Conservation (phyloP, 441 rosid genomes). For the Raphanus hybrid region DNA sequence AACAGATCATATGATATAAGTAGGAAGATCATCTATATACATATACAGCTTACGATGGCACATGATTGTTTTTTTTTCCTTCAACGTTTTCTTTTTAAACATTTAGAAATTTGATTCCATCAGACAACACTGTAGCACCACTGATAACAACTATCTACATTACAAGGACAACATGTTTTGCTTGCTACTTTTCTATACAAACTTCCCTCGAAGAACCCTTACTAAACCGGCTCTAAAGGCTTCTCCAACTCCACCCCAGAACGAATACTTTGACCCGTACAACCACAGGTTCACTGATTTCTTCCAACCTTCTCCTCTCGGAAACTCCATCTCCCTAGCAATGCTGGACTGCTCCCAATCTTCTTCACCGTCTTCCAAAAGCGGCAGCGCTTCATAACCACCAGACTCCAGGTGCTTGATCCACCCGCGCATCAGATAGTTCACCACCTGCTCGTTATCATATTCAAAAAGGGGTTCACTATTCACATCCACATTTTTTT, state of each 20-base stretch:
- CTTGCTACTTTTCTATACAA: conserved; percentile 20
- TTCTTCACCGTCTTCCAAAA: too few species aligned
- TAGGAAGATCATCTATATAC: background rate
- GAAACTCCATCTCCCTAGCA: conserved; percentile 63
- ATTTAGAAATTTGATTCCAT: too few species aligned
- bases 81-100: too few species aligned
- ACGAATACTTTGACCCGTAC: conserved; percentile 53
- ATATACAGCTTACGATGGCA: background rate
- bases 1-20: background rate
- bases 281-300: conserved; percentile 57
- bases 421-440: too few species aligned
- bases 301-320: conserved; percentile 63
- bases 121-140: too few species aligned
- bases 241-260: conserved; percentile 60
- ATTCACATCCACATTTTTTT: background rate
- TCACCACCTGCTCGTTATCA: conserved; percentile 18
- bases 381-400: too few species aligned
- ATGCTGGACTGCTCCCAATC: conserved; percentile 8
- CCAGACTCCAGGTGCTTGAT: too few species aligned
- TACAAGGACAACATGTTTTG: background rate
- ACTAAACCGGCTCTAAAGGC: conserved; percentile 43
- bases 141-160: too few species aligned
- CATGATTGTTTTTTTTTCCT: background rate
- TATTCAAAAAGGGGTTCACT: too few species aligned
- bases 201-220: conserved; percentile 27